Evolutionary conservation across 768 basidiomycete genomes (phyloP).

Genomic region (Cystobasidium ongulense): DNA sequence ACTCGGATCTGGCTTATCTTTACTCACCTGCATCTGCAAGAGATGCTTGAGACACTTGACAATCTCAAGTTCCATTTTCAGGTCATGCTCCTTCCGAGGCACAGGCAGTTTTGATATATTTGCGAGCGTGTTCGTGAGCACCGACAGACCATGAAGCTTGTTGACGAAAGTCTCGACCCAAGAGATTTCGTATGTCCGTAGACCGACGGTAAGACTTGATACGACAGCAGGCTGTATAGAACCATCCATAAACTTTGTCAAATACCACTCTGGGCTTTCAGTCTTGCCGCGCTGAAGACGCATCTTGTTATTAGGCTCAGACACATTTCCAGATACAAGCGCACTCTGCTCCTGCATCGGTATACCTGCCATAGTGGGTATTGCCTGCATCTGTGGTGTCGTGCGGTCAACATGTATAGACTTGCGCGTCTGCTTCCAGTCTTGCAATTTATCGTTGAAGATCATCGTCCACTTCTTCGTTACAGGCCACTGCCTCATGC

Average conservation of each 20-base stretch:
- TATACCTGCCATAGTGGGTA: not conserved
- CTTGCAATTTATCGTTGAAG: slow-evolving; percentile 66
- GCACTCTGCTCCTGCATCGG: not conserved
- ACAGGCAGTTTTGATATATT: slow-evolving; percentile 64
- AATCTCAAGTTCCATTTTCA: slow-evolving; percentile 71
- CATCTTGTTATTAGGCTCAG: not conserved
- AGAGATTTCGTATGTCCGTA: slow-evolving; percentile 76
- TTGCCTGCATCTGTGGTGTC: slow-evolving; percentile 31
- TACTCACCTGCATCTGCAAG: slow-evolving; percentile 54
- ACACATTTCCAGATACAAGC: not conserved
- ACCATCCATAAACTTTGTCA: slow-evolving; percentile 78
- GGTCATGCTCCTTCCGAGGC: slow-evolving; percentile 63
- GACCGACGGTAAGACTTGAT: slow-evolving; percentile 57
- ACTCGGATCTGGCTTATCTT: not conserved
- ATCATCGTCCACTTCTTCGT: slow-evolving; percentile 92
- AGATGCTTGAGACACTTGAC: slow-evolving; percentile 78
- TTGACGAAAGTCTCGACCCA: slow-evolving; percentile 60
- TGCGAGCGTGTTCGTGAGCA: slow-evolving; percentile 67
- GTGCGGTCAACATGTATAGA: slow-evolving; percentile 50
- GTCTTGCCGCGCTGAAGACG: slow-evolving; percentile 48
- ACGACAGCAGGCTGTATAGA: slow-evolving; percentile 76
- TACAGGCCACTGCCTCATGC: slow-evolving; percentile 56
- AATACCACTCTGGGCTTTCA: slow-evolving; percentile 78
- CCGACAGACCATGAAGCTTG: slow-evolving; percentile 68
- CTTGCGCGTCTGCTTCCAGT: slow-evolving; percentile 64